phyloP scores from a whole-genome alignment of 345 rosid species.

The Gossypium raimondii region DNA sequence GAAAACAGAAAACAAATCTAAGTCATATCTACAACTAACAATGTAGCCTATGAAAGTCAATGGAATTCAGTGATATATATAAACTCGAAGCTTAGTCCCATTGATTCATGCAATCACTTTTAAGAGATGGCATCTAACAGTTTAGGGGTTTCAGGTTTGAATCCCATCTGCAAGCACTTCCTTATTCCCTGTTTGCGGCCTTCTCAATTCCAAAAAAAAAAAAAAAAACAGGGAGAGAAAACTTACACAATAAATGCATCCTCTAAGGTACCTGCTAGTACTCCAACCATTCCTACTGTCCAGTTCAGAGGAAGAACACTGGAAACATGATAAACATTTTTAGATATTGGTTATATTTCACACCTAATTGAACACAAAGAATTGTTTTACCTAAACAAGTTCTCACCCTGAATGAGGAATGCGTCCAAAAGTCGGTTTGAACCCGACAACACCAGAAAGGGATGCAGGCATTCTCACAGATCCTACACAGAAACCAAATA shows the following conservation, averaged over 20 bases:
- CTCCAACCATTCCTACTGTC: slow-evolving; percentile 79
- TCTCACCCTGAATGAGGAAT: slow-evolving; percentile 55
- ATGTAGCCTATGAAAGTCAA: not conserved
- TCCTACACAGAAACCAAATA: slow-evolving; percentile 32
- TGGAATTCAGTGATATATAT: not conserved
- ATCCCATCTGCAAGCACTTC: not conserved
- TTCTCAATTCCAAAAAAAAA: not conserved
- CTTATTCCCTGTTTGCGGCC: not conserved
- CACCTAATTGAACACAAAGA: not conserved
- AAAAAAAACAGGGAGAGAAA: not conserved
- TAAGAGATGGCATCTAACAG: not conserved
- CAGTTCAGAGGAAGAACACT: slow-evolving; percentile 78
- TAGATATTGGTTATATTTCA: not conserved
- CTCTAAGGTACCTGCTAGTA: slow-evolving; percentile 56
- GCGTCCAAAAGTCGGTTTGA: slow-evolving; percentile 67
- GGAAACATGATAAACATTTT: slow-evolving; percentile 5
- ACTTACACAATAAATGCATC: slow-evolving; percentile 59
- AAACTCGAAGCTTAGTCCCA: not conserved
- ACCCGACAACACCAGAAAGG: slow-evolving; percentile 69
- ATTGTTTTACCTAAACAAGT: not conserved
- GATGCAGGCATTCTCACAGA: slow-evolving; percentile 77
- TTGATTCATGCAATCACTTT: not conserved
- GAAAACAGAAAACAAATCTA: not conserved
- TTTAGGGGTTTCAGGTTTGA: not conserved
- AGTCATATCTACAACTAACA: not conserved